Evolutionary conservation across 345 rosid genomes (phyloP).

Genomic region (Hibiscus mutabilis): DNA sequence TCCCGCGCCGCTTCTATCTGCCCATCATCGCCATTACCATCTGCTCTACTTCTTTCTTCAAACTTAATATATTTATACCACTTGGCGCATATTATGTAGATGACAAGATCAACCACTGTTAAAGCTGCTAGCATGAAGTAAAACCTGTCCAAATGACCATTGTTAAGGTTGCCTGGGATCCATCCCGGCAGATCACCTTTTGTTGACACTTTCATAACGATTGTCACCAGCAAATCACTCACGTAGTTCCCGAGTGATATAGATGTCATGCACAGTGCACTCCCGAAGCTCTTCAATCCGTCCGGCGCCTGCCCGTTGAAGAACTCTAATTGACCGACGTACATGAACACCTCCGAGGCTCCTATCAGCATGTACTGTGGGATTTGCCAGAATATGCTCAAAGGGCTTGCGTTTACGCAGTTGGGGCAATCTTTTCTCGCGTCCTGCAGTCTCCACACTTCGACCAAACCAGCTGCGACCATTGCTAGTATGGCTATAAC

Average conservation of each 20-base stretch:
- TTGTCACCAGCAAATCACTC: conserved; percentile 71
- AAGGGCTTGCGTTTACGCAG: conserved; percentile 48
- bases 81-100: conserved; percentile 56
- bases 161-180: conserved; percentile 88
- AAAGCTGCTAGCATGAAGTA: conserved; percentile 82
- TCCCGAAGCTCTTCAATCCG: conserved; percentile 92
- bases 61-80: conserved; percentile 72
- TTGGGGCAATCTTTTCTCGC: conserved; percentile 31
- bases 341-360: conserved; percentile 99
- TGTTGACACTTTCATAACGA: conserved; percentile 72
- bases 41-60: conserved; percentile 28
- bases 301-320: conserved; percentile 90
- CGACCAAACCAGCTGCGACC: conserved; percentile 74
- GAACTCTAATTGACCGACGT: conserved; percentile 91
- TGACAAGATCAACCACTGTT: conserved; percentile 54
- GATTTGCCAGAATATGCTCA: conserved; percentile 93
- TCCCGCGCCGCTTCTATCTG: not conserved
- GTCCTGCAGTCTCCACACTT: conserved; percentile 51
- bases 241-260: conserved; percentile 93
- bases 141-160: conserved; percentile 82
- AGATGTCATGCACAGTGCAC: conserved; percentile 94
- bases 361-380: conserved; percentile 88
- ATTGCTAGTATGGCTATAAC: conserved; percentile 72
- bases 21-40: not conserved
- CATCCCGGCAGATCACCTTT: conserved; percentile 74